phyloP scores from a whole-genome alignment of 2,329 filamentous ascomycete genomes.

The Cladosporium sp. region DNA sequence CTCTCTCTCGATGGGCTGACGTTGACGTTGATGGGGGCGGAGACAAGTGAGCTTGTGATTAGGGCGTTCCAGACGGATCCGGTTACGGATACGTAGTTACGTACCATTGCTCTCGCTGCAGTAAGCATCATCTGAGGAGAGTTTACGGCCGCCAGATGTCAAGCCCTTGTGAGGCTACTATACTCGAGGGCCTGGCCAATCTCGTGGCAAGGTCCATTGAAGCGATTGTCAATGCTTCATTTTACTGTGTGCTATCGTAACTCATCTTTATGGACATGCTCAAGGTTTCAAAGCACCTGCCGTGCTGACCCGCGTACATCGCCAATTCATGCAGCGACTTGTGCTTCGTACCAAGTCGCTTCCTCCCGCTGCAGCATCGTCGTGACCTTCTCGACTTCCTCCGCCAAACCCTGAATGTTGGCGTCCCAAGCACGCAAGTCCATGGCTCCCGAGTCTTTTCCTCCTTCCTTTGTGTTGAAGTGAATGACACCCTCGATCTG shows the following conservation, averaged over 20 bases:
- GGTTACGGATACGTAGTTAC: neutral
- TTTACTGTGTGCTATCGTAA: slow-evolving; percentile 9
- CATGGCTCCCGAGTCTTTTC: slow-evolving; percentile 48
- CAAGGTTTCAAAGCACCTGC: neutral
- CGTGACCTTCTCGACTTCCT: slow-evolving; percentile 86
- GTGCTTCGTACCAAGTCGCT: slow-evolving; percentile 57
- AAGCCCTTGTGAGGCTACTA: neutral
- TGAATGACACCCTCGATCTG: slow-evolving; percentile 87
- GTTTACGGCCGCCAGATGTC: neutral
- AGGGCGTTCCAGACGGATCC: neutral
- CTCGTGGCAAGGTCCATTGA: neutral
- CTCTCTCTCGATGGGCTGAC: neutral
- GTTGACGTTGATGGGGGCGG: neutral
- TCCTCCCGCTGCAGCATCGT: slow-evolving; percentile 78
- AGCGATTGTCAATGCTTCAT: neutral
- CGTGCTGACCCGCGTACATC: neutral
- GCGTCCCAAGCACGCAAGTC: slow-evolving; percentile 85
- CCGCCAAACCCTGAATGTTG: slow-evolving; percentile 81
- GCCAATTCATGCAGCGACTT: slow-evolving; percentile 34
- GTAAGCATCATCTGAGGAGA: neutral
- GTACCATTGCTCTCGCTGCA: neutral
- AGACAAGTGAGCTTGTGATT: neutral
- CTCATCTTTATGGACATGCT: slow-evolving; percentile 5
- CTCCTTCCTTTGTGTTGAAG: slow-evolving; percentile 68
- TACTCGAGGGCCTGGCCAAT: neutral